Base-by-base conservation (phyloP, 2,329 filamentous ascomycete genomes). In the Sporothrix pallida region DNA sequence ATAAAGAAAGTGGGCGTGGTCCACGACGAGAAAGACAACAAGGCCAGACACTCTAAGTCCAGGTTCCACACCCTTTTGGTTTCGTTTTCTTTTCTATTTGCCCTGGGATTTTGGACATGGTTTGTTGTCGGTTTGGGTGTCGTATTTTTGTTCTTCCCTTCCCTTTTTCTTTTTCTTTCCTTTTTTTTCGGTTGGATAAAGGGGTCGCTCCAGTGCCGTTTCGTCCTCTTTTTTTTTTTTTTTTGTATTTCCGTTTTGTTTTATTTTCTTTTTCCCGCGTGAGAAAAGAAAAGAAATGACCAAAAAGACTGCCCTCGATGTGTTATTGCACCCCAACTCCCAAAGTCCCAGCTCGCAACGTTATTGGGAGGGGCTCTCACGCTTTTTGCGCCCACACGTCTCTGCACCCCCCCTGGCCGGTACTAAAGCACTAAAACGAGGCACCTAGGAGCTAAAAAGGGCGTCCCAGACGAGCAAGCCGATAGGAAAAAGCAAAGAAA, bases 371-470 rank as follows among this genome's bases (percentile, higher is more conserved):
- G 56, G 56, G 12, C 56, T 37, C 26, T 60, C 13, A 60, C 26
- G 26, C 56, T 60, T 15, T 60, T 37, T 26, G 26, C 5, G 26
- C 37, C 17, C 56, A 65, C 60, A 65, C n/a, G 10, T n/a, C 31
- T 56, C 13, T 20, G 44, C 42, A n/a, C 37, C 17, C 42, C 54
- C 31, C 67, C 26, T 70, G 31, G 50, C 67, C 67, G n/a, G 67
- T 26, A 70, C 67, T 71, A 58, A 44, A 54, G n/a, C 67, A 26
- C 67, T 60, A 56, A 56, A 68, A 68, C 17, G 67, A 70, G 48
- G 50, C 31, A 56, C 48, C 3, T 10, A 48, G 54, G 42, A 71
- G 52, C 52, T 60, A 46, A 60, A 70, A 37, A 31, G 23, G 44
- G 65, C 44, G 44, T 50, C 63, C 62, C 42, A 52, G 65, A 69